Percentiles rank a stretch among this genome's conserved stretches.
Conservation (phyloP, 2,329 filamentous ascomycete genomes). For the Neobulgaria alba region DNA sequence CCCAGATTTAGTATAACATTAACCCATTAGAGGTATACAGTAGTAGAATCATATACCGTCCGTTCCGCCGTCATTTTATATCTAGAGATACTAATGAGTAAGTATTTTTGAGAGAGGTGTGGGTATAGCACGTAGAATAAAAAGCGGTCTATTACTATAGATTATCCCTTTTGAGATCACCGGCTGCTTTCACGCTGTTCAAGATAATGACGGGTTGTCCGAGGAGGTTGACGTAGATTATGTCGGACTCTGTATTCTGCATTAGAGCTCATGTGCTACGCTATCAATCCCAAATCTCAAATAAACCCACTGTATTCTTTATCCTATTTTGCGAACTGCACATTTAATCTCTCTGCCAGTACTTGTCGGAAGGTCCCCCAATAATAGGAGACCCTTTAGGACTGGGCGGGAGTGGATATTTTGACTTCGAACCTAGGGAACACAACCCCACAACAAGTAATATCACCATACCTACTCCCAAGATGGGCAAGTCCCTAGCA, state of each 20-base stretch:
- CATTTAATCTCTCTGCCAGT: slow-evolving; percentile 8
- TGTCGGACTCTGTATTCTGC: slow-evolving; percentile 26
- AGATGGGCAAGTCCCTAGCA: no score
- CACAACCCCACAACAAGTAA: no score
- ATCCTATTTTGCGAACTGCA: slow-evolving; percentile 12
- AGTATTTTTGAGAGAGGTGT: no score
- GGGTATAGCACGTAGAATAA: no score
- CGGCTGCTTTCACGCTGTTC: slow-evolving; percentile 35
- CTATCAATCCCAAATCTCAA: neutral
- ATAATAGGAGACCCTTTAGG: slow-evolving; percentile 12
- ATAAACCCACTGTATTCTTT: slow-evolving; percentile 14
- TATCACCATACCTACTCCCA: no score
- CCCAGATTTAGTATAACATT: no score
- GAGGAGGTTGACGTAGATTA: slow-evolving; percentile 15
- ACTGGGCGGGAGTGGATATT: slow-evolving; percentile 12
- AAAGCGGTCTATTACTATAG: slow-evolving; percentile 37
- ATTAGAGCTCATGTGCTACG: slow-evolving; percentile 1
- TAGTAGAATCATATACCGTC: no score
- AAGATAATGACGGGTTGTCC: slow-evolving; percentile 34
- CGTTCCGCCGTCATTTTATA: no score
- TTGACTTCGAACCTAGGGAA: no score
- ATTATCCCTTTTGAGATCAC: slow-evolving; percentile 35
- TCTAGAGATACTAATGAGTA: no score
- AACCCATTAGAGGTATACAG: no score
- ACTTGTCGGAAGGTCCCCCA: slow-evolving; percentile 11